Evolutionary conservation across 768 basidiomycete species (phyloP), one percentile per base, ranked within the genome.

Genomic region (Tephrocybe sp.): DNA sequence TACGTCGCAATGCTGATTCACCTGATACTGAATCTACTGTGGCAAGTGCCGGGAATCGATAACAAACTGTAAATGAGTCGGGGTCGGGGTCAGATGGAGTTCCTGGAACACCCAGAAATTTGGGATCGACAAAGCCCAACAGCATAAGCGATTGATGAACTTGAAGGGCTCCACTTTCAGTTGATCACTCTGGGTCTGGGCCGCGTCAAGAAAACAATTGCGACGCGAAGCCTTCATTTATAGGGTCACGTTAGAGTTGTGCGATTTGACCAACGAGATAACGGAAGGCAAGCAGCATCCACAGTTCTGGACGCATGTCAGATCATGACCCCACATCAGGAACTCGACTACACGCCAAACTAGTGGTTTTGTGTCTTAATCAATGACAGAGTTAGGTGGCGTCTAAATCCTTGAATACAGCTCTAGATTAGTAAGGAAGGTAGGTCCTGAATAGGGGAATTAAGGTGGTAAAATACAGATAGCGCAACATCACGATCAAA

Each of bases 401-500:
- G 53, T 61, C 60, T 59, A 62, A 63, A 51, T 65, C 60, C 71
- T 68, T 65, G 68, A 66, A 72, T 69, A 60, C 60, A 58, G 65
- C 68, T 70, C 61, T 65, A 67, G 66, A 67, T 70, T 68, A 71
- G 71, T 66, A 68, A 72, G 71, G 68, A 69, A 62, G 54, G 63
- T 62, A 71, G 65, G 72, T 65, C 68, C 69, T 71, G 64, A 69
- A 68, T 68, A 72, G 66, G 65, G 64, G 64, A 60, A 74, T 75
- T 78, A 73, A 72, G 66, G 78, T 68, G 72, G 72, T 75, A 84
- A 68, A 74, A 73, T 73, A 74, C 64, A 65, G 60, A 65, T 62
- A 65, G 60, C 62, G 64, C 66, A 66, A 26, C 33, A 41, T 22
- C 38, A 8, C 62, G 62, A 77, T 87, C 79, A 91, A 72, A 95